Percentiles rank a stretch among this genome's conserved stretches.
These are phyloP conservation scores for Primulina huaijiensis DNA, from an alignment of 257 asterid genomes.

Conservation along the genomic window DNA sequence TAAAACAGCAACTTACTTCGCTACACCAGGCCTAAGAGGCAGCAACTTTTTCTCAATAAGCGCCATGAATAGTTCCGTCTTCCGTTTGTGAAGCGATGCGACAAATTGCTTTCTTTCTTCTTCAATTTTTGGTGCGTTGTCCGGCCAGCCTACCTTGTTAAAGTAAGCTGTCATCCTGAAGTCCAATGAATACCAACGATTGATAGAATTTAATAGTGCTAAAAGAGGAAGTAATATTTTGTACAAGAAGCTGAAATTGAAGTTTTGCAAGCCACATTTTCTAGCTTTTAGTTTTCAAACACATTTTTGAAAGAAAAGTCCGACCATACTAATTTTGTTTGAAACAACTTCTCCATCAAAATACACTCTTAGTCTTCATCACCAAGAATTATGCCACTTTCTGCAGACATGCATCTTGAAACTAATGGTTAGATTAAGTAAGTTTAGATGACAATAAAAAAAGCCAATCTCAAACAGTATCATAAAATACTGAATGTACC, in stretches of 20 bases:
- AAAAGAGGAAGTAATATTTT: neutral
- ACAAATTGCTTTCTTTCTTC: constrained; percentile 76
- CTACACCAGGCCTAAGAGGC: constrained; percentile 95
- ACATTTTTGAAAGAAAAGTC: neutral
- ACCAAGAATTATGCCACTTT: neutral
- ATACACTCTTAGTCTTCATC: neutral
- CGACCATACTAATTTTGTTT: neutral
- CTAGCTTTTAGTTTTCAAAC: neutral
- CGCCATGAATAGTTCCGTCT: constrained; percentile 82
- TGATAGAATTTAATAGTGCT: neutral
- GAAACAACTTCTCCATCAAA: neutral
- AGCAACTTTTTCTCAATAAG: constrained; percentile 89
- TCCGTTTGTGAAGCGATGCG: constrained; percentile 87
- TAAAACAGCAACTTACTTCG: constrained; percentile 49
- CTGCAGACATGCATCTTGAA: constrained; percentile 11
- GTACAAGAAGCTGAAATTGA: neutral
- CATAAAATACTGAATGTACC: constrained; percentile 38
- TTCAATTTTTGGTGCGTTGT: constrained; percentile 77
- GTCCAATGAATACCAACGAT: constrained; percentile 17
- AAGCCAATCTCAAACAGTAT: neutral
- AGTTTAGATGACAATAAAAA: neutral
- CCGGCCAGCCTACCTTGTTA: constrained; percentile 95
- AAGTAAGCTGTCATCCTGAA: constrained; percentile 94
- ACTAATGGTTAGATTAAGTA: neutral
- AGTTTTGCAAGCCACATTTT: neutral